phyloP scores from a whole-genome alignment of 2,329 filamentous ascomycete species.

The Myriosclerotinia scirpicola region DNA sequence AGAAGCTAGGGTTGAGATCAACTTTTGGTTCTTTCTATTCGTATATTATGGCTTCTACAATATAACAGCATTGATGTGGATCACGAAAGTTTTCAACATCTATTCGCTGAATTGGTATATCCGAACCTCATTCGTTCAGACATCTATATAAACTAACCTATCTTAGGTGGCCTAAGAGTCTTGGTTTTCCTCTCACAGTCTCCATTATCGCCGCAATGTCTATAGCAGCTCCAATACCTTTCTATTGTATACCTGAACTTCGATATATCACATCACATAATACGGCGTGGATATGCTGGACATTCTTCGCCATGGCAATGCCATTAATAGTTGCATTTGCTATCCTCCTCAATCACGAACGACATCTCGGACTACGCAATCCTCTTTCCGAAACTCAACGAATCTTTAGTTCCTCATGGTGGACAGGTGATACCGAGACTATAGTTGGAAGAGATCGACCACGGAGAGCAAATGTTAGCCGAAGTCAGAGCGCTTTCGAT shows the following conservation, averaged over 20 bases:
- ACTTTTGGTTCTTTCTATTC: constrained; percentile 71
- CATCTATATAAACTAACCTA: not conserved
- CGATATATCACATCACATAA: constrained; percentile 60
- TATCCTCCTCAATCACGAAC: constrained; percentile 63
- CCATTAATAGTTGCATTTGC: constrained; percentile 65
- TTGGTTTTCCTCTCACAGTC: constrained; percentile 65
- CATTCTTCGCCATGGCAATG: constrained; percentile 68
- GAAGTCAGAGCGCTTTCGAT: constrained; percentile 35
- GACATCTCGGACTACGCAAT: constrained; percentile 60
- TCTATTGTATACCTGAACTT: constrained; percentile 56
- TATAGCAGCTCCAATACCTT: constrained; percentile 57
- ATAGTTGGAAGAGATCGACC: constrained; percentile 45
- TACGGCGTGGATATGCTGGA: constrained; percentile 68
- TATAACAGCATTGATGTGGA: constrained; percentile 66
- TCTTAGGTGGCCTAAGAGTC: constrained; percentile 57
- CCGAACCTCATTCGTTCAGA: not conserved
- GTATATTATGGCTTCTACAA: constrained; percentile 71
- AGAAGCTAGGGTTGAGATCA: constrained; percentile 61
- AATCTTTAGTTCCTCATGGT: constrained; percentile 66
- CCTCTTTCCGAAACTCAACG: constrained; percentile 65
- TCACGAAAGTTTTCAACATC: constrained; percentile 70
- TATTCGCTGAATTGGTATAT: constrained; percentile 65
- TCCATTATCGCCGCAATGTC: constrained; percentile 61
- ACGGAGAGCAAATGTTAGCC: constrained; percentile 43
- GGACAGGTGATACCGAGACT: constrained; percentile 56